phyloP scores from a whole-genome alignment of 1,139 yeast genomes.

The Candida labiduridarum region DNA sequence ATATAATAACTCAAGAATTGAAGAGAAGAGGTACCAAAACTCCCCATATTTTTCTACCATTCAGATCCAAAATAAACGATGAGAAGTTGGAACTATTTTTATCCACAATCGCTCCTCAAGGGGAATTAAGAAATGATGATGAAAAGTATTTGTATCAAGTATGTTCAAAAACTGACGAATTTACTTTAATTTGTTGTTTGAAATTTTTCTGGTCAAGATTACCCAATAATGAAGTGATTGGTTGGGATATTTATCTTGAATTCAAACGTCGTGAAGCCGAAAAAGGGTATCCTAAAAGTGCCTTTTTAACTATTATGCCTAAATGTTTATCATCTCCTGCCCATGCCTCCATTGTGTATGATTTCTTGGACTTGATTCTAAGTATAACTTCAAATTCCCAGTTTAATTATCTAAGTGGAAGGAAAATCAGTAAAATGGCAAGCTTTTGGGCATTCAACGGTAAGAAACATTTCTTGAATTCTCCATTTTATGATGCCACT shows the following conservation, averaged over 20 bases:
- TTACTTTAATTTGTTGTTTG: slow-evolving; percentile 69
- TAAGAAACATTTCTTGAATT: slow-evolving; percentile 14
- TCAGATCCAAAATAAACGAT: slow-evolving; percentile 66
- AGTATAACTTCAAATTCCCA: slow-evolving; percentile 83
- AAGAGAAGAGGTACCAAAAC: slow-evolving; percentile 59
- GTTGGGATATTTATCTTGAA: slow-evolving; percentile 81
- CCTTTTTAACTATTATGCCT: slow-evolving; percentile 82
- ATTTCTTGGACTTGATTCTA: slow-evolving; percentile 78
- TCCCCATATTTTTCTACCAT: slow-evolving; percentile 69
- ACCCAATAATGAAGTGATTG: slow-evolving; percentile 77
- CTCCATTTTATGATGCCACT: slow-evolving; percentile 48
- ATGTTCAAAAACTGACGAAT: slow-evolving; percentile 56
- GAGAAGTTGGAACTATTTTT: slow-evolving; percentile 55
- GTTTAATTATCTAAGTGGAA: slow-evolving; percentile 75
- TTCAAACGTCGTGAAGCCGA: slow-evolving; percentile 68
- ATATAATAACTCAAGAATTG: slow-evolving; percentile 64
- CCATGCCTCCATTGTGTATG: slow-evolving; percentile 88
- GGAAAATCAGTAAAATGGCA: slow-evolving; percentile 79
- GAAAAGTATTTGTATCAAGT: slow-evolving; percentile 35
- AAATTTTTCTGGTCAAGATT: slow-evolving; percentile 87
- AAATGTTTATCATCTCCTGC: slow-evolving; percentile 79
- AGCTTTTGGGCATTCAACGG: slow-evolving; percentile 85
- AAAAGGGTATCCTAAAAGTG: slow-evolving; percentile 65
- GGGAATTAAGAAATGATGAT: slow-evolving; percentile 35
- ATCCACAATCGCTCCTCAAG: slow-evolving; percentile 54